phyloP scores from a whole-genome alignment of 805 yeast species.

The Candida patagonica region DNA sequence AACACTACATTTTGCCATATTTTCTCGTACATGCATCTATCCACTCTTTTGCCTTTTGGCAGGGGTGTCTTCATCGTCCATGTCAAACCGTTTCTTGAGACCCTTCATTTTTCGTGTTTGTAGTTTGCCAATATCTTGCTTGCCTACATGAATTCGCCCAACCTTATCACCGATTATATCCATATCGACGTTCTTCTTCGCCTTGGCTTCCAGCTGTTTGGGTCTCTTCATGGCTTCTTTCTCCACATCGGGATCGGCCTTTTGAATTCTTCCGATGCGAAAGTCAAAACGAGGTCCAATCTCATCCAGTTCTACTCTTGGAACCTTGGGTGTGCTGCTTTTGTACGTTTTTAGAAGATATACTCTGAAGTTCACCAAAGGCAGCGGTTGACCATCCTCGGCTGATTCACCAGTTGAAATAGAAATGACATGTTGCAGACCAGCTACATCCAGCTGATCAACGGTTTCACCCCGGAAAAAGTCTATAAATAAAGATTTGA shows the following conservation, averaged over 20 bases:
- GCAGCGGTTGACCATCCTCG: slow-evolving; percentile 60
- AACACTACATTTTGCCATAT: too few relatives aligned
- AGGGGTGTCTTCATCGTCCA: slow-evolving; percentile 48
- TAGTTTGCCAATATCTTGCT: slow-evolving; percentile 79
- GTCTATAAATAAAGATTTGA: slow-evolving; percentile 84
- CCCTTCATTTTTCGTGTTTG: slow-evolving; percentile 99
- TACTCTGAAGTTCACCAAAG: slow-evolving; percentile 81
- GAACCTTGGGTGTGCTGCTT: slow-evolving; percentile 65
- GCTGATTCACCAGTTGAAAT: slow-evolving; percentile 64
- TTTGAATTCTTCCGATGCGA: slow-evolving; percentile 76
- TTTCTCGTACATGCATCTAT: too few relatives aligned
- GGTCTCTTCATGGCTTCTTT: slow-evolving; percentile 81
- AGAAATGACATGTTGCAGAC: slow-evolving; percentile 83
- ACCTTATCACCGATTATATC: slow-evolving; percentile 94
- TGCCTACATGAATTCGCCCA: slow-evolving; percentile 93
- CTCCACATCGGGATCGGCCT: slow-evolving; percentile 78
- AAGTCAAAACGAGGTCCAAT: slow-evolving; percentile 94
- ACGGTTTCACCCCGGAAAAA: slow-evolving; percentile 78
- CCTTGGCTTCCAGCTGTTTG: slow-evolving; percentile 69
- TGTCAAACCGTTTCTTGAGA: slow-evolving; percentile 78
- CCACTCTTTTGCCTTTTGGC: too few relatives aligned
- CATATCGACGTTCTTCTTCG: slow-evolving; percentile 78
- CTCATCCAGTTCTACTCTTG: slow-evolving; percentile 90
- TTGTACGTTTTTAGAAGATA: slow-evolving; percentile 73
- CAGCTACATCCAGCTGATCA: slow-evolving; percentile 84